Percentiles rank a stretch among this genome's conserved stretches.
Conservation (phyloP, 176 grass and related monocot genomes). For the Cocos nucifera region DNA sequence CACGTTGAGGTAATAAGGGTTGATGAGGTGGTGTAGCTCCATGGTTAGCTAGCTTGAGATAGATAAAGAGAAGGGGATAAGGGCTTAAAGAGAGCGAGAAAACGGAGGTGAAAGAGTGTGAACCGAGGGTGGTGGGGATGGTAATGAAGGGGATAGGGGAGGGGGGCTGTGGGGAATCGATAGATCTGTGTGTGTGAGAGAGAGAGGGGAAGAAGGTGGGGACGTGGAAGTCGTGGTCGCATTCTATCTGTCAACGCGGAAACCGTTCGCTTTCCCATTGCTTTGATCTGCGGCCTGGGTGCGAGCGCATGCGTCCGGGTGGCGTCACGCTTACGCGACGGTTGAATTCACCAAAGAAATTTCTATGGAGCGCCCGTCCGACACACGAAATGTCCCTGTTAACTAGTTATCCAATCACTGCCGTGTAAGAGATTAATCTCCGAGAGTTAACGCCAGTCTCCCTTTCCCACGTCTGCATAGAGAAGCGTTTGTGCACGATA, state of each 20-base stretch:
- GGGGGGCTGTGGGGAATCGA: too few species aligned
- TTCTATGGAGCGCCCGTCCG: too few species aligned
- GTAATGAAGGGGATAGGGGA: neutral
- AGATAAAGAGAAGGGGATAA: neutral
- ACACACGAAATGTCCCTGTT: fast-evolving
- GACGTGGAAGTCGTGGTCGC: conserved; percentile 3
- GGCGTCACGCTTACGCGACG: too few species aligned
- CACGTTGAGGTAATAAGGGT: conserved; percentile 39
- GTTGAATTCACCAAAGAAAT: too few species aligned
- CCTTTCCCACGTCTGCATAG: too few species aligned
- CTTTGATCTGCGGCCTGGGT: conserved; percentile 14
- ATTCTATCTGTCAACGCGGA: conserved; percentile 73
- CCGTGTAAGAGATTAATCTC: too few species aligned
- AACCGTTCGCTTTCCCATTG: conserved; percentile 75
- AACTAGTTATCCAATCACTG: too few species aligned
- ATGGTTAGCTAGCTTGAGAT: conserved; percentile 13
- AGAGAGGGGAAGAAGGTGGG: neutral
- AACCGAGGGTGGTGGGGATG: conserved; percentile 1
- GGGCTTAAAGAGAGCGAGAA: neutral
- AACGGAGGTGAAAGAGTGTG: neutral
- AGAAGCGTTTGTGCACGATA: too few species aligned
- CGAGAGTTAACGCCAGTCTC: too few species aligned
- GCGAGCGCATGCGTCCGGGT: too few species aligned
- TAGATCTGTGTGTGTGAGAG: neutral
- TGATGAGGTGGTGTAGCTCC: conserved; percentile 64